These are phyloP conservation scores for Fusarium anthophilum DNA, from an alignment of 2,329 filamentous ascomycete genomes.

Conservation along the genomic window DNA sequence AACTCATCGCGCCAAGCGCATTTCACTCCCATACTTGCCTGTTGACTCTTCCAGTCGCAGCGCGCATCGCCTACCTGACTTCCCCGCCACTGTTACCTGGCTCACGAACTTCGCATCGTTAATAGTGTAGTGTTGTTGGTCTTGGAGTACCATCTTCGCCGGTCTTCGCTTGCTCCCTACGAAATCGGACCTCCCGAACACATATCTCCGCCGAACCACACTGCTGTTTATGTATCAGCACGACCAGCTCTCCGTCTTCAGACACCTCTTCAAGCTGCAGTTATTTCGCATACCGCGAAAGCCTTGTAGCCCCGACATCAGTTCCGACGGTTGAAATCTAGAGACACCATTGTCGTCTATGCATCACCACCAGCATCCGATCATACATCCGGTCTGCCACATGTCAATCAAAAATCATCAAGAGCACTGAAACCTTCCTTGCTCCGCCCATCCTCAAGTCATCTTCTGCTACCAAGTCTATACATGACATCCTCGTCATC, in stretches of 20 bases:
- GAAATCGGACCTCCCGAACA: slow-evolving; percentile 41
- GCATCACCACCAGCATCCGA: slow-evolving; percentile 62
- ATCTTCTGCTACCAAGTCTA: slow-evolving; percentile 46
- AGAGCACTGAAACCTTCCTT: slow-evolving; percentile 62
- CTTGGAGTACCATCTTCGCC: slow-evolving; percentile 19
- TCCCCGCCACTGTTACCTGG: slow-evolving; percentile 9
- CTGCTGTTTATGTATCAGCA: slow-evolving; percentile 98
- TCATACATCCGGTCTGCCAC: slow-evolving; percentile 60
- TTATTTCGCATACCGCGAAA: slow-evolving; percentile 95
- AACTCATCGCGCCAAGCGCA: slow-evolving; percentile 36
- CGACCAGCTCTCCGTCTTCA: slow-evolving; percentile 89
- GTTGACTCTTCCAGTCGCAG: slow-evolving; percentile 44
- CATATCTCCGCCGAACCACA: slow-evolving; percentile 47
- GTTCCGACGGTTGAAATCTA: slow-evolving; percentile 86
- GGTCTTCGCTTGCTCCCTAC: slow-evolving; percentile 22
- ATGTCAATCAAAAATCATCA: slow-evolving; percentile 65
- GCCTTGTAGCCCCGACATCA: slow-evolving; percentile 89
- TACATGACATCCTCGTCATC: slow-evolving; percentile 53
- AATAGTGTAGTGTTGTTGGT: slow-evolving; percentile 29
- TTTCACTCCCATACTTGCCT: slow-evolving; percentile 30
- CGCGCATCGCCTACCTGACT: slow-evolving; percentile 28
- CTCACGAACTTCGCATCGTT: slow-evolving; percentile 16
- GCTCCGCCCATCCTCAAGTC: slow-evolving; percentile 52
- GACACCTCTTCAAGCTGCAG: slow-evolving; percentile 96
- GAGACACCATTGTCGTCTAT: slow-evolving; percentile 61